Percentiles rank a stretch among this genome's conserved stretches.
phyloP scores from a whole-genome alignment of 2,329 filamentous ascomycete species.

The Trichoderma pleuroti region DNA sequence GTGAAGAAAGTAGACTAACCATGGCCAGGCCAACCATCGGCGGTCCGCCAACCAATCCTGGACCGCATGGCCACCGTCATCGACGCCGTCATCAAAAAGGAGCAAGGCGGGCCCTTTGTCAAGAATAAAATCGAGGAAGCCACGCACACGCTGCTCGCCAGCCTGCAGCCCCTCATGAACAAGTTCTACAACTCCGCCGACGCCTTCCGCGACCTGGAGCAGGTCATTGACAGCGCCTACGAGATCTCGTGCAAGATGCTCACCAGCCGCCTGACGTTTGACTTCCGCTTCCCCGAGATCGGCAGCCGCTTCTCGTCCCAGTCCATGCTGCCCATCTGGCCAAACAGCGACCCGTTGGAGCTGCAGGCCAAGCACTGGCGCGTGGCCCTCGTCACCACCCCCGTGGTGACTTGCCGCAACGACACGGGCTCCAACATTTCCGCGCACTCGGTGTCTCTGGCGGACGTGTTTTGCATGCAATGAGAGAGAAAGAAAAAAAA shows the following conservation, averaged over 20 bases:
- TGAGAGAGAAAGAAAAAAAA: slow-evolving; percentile 22
- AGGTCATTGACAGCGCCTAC: slow-evolving; percentile 41
- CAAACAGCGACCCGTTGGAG: slow-evolving; percentile 37
- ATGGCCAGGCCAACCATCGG: slow-evolving; percentile 33
- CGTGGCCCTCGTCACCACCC: slow-evolving; percentile 52
- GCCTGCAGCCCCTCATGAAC: slow-evolving; percentile 40
- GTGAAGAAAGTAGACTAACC: not conserved
- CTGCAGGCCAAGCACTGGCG: slow-evolving; percentile 51
- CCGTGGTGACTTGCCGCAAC: slow-evolving; percentile 52
- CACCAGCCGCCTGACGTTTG: slow-evolving; percentile 42
- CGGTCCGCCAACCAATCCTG: slow-evolving; percentile 39
- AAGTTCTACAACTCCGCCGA: slow-evolving; percentile 31
- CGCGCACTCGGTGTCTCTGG: slow-evolving; percentile 43
- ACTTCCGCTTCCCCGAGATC: slow-evolving; percentile 50
- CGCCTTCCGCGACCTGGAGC: slow-evolving; percentile 42
- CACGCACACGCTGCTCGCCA: slow-evolving; percentile 37
- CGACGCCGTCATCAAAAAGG: slow-evolving; percentile 36
- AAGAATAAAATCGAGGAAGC: slow-evolving; percentile 40
- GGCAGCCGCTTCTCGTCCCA: slow-evolving; percentile 47
- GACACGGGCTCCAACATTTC: slow-evolving; percentile 46
- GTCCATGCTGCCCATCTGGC: slow-evolving; percentile 47
- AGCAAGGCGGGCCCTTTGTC: slow-evolving; percentile 31
- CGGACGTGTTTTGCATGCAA: slow-evolving; percentile 50
- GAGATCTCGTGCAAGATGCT: slow-evolving; percentile 47
- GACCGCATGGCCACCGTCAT: slow-evolving; percentile 37